Evolutionary conservation across 2,329 filamentous ascomycete species (phyloP), one percentile per base, ranked within the genome.

Genomic region (Neopestalotiopsis sp.): DNA sequence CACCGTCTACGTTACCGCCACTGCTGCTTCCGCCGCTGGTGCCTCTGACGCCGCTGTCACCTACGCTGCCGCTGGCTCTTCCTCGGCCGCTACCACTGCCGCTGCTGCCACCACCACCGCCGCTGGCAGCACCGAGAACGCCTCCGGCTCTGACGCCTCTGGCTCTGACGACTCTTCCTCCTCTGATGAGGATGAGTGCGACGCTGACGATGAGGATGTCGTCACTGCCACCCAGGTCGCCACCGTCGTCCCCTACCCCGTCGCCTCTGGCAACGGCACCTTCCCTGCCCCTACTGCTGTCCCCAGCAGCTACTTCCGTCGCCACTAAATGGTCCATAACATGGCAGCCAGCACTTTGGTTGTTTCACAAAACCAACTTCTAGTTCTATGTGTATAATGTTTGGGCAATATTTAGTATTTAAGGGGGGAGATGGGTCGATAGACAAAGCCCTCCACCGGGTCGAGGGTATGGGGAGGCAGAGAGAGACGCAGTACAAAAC

Each of bases 191-290:
- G 69, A 72, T 28, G 72, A 73, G 57, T 74, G 72, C 72, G 68
- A 69, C 7, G 64, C 74, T 53, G 76, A 77, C 53, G 71, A 71
- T 69, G 76, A 65, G 76, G 77, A 80, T 70, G 81, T 80, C 66
- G 78, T 81, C 64, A 77, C 74, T 38, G 76, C 74, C 58, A 77
- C 74, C 38, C 74, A 74, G 38, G 75, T 73, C 62, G 73, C 75
- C 42, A 77, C 73, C 65, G 73, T 75, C 69, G 75, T 82, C 70
- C 83, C 83, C 72, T 83, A 79, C 79, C 83, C 83, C 64, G 77
- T 75, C 65, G 76, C 76, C 71, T 68, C 70, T 66, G 74, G 70
- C 72, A 81, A 82, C 79, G 77, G 77, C 69, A 81, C 81, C 64
- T 70, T 70, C 68, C 71, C 79, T 61, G 70, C 75, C 70, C 79